phyloP scores from a whole-genome alignment of 2,329 filamentous ascomycete genomes.

The Sclerotinia spermophila region DNA sequence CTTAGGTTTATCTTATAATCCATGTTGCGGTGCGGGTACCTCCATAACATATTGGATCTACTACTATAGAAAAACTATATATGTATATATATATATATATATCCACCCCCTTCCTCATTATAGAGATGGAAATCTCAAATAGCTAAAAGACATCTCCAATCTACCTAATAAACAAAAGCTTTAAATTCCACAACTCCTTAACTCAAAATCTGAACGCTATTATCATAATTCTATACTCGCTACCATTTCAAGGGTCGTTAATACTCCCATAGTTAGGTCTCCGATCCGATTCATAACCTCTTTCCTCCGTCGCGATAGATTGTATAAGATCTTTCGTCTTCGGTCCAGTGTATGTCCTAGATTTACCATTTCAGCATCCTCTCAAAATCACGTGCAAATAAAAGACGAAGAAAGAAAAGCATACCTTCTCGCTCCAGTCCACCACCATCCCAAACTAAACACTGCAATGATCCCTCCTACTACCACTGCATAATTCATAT shows the following conservation, averaged over 20 bases:
- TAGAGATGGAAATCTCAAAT: too few relatives aligned
- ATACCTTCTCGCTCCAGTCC: slow-evolving; percentile 31
- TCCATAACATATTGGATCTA: too few relatives aligned
- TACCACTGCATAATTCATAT: slow-evolving; percentile 50
- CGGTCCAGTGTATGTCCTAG: slow-evolving; percentile 15
- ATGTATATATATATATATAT: too few relatives aligned
- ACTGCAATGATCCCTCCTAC: slow-evolving; percentile 45
- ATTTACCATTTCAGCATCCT: background rate
- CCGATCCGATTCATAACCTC: slow-evolving; percentile 1
- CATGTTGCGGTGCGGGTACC: too few relatives aligned
- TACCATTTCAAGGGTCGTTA: background rate
- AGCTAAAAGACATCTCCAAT: too few relatives aligned
- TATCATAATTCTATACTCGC: background rate
- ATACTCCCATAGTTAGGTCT: background rate
- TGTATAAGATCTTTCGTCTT: slow-evolving; percentile 18
- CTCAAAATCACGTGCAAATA: background rate
- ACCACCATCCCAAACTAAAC: slow-evolving; percentile 51
- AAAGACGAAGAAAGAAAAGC: background rate
- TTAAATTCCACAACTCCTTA: background rate
- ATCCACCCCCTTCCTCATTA: too few relatives aligned
- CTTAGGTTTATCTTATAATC: too few relatives aligned
- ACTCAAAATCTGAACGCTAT: background rate
- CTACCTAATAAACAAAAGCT: background rate
- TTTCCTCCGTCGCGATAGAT: slow-evolving; percentile 1
- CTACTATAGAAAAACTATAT: too few relatives aligned